Percentiles rank a stretch among this genome's conserved stretches.
These are phyloP conservation scores for Penicillium steckii DNA, from an alignment of 495 filamentous ascomycete species.

Conservation along the genomic window DNA sequence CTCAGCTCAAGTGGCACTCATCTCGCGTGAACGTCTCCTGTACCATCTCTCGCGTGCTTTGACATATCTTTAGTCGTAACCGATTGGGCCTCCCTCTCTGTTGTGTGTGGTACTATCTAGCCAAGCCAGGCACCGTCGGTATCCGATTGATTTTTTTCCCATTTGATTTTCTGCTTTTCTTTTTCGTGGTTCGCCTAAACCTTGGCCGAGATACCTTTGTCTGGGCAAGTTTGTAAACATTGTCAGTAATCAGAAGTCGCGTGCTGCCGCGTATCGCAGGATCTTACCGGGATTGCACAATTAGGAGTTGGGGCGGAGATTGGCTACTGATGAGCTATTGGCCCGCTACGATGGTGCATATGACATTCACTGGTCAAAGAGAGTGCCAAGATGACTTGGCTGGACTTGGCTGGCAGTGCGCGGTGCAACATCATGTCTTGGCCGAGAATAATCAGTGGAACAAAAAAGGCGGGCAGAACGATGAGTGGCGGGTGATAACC, in stretches of 20 bases:
- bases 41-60: not conserved
- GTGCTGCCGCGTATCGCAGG: conserved; percentile 1
- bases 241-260: not conserved
- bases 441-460: conserved; percentile 1
- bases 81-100: not conserved
- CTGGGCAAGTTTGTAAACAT: not conserved
- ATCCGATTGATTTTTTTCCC: not conserved
- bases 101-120: not conserved
- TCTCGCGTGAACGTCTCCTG: not conserved
- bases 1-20: not conserved
- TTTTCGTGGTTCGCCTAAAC: not conserved
- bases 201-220: not conserved
- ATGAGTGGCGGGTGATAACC: conserved; percentile 3
- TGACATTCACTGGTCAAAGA: not conserved
- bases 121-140: not conserved
- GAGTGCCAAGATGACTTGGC: not conserved
- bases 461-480: conserved; percentile 11
- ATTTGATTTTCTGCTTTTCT: too few relatives aligned
- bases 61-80: not conserved
- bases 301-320: not conserved
- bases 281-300: conserved; percentile 1
- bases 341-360: not conserved
- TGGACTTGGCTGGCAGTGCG: conserved; percentile 15
- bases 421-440: conserved; percentile 20
- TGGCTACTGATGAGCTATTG: not conserved